phyloP scores from a whole-genome alignment of 2,329 filamentous ascomycete genomes.

The Fusarium ramigenum region DNA sequence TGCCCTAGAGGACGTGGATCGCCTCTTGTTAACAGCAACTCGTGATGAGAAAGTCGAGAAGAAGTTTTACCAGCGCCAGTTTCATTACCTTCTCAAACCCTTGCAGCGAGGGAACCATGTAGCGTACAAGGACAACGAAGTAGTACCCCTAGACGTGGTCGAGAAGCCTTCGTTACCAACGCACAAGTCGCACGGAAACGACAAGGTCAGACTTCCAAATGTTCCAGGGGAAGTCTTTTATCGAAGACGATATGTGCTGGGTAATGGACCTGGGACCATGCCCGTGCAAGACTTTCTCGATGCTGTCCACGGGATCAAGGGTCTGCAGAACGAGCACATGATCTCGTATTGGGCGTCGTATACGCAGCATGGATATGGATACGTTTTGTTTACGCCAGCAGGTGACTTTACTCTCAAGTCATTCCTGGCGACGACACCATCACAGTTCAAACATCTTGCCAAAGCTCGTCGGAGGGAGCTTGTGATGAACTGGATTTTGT shows the following conservation, averaged over 20 bases:
- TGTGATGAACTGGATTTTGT: constrained; percentile 79
- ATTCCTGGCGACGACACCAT: constrained; percentile 71
- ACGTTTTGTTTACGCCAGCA: constrained; percentile 72
- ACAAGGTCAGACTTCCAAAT: constrained; percentile 72
- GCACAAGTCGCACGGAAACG: constrained; percentile 52
- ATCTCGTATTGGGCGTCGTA: constrained; percentile 78
- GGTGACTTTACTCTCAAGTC: constrained; percentile 73
- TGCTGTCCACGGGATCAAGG: constrained; percentile 67
- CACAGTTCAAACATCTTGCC: constrained; percentile 68
- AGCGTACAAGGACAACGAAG: constrained; percentile 72
- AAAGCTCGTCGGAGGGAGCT: constrained; percentile 68
- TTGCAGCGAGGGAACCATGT: constrained; percentile 69
- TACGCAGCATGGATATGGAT: constrained; percentile 69
- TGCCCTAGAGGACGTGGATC: constrained; percentile 70
- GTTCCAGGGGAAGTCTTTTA: constrained; percentile 65
- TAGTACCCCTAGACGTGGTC: constrained; percentile 74
- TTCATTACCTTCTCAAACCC: constrained; percentile 73
- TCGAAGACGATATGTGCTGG: constrained; percentile 66
- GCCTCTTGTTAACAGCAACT: constrained; percentile 66
- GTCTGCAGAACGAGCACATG: constrained; percentile 73
- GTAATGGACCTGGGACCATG: constrained; percentile 53
- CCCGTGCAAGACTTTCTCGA: constrained; percentile 65
- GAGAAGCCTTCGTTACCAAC: constrained; percentile 63
- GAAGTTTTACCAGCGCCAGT: constrained; percentile 77
- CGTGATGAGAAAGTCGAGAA: constrained; percentile 71